Percentiles rank a stretch among this genome's conserved stretches.
Conservation (phyloP, 2,329 filamentous ascomycete species). For the Aspergillus luchuensis region DNA sequence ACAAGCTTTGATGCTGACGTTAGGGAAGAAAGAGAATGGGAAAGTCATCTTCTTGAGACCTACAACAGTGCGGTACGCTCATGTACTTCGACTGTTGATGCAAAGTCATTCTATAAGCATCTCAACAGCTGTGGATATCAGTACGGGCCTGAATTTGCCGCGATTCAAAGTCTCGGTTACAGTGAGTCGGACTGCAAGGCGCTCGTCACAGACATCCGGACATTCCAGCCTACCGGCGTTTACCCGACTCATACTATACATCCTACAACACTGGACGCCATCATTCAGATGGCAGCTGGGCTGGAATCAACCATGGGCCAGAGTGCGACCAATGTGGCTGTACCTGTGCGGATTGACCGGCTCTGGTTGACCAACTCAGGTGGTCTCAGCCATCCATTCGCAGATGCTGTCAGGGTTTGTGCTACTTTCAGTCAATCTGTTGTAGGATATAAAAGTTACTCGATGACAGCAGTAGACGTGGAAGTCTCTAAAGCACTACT, state of each 20-base stretch:
- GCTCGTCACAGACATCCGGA: background rate
- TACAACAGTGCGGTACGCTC: background rate
- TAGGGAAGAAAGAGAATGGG: constrained; percentile 1
- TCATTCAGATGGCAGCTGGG: constrained; percentile 12
- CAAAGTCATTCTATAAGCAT: constrained; percentile 2
- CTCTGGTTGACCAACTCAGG: constrained; percentile 5
- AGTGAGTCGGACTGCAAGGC: background rate
- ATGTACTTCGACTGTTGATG: background rate
- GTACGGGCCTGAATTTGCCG: constrained; percentile 7
- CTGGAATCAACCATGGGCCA: background rate
- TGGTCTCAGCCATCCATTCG: constrained; percentile 1
- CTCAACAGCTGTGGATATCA: constrained; percentile 2
- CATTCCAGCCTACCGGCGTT: background rate
- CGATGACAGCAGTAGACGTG: background rate
- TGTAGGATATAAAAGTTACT: background rate
- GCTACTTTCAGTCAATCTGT: background rate
- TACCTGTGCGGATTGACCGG: constrained; percentile 7
- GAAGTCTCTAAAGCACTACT: background rate
- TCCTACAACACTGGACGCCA: constrained; percentile 12
- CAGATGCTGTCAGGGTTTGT: background rate
- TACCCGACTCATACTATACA: constrained; percentile 11
- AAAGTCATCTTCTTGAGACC: background rate
- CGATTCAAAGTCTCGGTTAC: background rate
- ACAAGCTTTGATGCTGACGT: background rate
- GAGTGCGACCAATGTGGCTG: background rate